Percentiles rank a stretch among this genome's conserved stretches.
Evolutionary conservation across 805 yeast genomes (phyloP).

Genomic region (Dipodascus albidus): DNA sequence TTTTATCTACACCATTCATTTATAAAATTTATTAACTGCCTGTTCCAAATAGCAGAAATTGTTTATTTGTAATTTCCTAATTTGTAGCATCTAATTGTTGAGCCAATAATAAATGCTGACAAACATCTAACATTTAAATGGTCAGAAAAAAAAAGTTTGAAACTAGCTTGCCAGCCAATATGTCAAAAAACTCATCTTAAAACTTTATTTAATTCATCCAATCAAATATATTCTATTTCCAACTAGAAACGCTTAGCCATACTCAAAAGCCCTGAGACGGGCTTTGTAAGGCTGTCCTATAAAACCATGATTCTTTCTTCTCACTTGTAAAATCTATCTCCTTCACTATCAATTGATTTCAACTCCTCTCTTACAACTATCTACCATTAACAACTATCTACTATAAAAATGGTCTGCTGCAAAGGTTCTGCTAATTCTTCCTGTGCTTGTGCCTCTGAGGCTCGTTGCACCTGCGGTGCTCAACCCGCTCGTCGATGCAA

Average conservation of each 20-base stretch:
- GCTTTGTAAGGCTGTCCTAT: neutral
- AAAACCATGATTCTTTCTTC: neutral
- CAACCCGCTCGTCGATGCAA: conserved; percentile 47
- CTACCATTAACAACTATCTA: neutral
- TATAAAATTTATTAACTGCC: neutral
- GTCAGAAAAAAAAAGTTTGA: neutral
- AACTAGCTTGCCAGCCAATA: too few species aligned
- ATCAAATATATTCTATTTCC: neutral
- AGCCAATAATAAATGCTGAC: neutral
- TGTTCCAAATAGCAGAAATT: too few species aligned
- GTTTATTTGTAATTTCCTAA: neutral
- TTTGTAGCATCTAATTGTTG: neutral
- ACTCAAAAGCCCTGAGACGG: neutral
- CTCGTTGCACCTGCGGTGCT: conserved; percentile 54
- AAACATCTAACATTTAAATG: neutral
- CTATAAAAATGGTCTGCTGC: neutral
- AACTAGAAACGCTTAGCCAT: neutral
- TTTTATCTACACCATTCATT: neutral
- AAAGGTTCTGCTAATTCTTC: neutral
- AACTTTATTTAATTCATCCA: neutral
- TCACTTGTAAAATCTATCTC: neutral
- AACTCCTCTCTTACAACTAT: neutral
- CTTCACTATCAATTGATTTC: neutral
- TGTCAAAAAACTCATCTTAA: neutral
- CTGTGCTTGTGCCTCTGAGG: conserved; percentile 50